Evolutionary conservation across 345 rosid species (phyloP), one percentile per base, ranked within the genome.

Genomic region (Lepidium aucheri): DNA sequence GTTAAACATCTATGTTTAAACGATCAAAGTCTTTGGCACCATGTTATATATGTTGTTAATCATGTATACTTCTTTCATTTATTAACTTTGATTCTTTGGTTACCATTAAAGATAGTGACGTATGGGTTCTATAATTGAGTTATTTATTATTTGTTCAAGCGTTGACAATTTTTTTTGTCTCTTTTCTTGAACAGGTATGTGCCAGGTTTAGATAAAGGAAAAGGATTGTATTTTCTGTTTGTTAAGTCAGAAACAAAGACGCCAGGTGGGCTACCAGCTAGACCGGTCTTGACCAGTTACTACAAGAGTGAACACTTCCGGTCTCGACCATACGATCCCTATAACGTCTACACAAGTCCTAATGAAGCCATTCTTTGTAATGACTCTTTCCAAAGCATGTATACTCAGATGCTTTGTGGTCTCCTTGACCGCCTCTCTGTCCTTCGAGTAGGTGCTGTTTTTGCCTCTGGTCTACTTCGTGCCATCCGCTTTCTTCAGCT

Each of bases 361-460:
- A 88, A 83, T 75, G 97, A 88, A 57, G 82, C 99, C 35, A 83
- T 94, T 47, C 97, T 94, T 24, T 94, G 97, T 68, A 58, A 86
- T 0, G 99, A 94, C 65, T 86, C 97, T 1, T 86, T 82, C 83
- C 99, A 90, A 70, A 90, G 99, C 83, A 94, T 90, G 99, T 90
- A 94, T 74, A 46, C 86, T 41, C 97, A 94, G 60, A 90, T 94
- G 96, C 84, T 94, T 0, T 94, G 90, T 28, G 97, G 99, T 18
- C 84, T 94, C 9, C 78, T 85, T 24, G 86, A 86, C 73, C 90
- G 92, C 17, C 67, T 84, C 8, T 78, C 78, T 5, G 97, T 94
- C 18, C 92, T 94, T 58, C 88, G 99, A 1, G 85, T 94, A 0
- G 97, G 99, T 0, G 97, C 97, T 0, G 91, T 94, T 5, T 93